Evolutionary conservation across 2,329 filamentous ascomycete genomes (phyloP).

Genomic region (Aurifilum marmelostoma): DNA sequence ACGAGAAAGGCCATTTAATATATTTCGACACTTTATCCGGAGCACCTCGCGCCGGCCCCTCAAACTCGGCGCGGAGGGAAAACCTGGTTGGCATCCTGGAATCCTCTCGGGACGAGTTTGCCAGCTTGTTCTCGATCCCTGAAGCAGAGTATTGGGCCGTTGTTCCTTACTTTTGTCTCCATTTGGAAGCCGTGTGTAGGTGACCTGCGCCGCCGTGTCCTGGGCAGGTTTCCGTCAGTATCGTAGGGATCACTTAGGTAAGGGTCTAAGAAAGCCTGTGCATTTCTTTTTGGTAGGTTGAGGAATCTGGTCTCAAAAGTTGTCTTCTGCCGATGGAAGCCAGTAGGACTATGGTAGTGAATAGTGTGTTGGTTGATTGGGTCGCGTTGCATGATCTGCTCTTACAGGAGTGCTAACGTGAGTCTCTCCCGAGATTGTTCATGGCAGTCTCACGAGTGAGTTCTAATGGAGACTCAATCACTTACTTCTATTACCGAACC

Average conservation of each 20-base stretch:
- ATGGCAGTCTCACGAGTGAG: neutral
- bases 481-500: neutral
- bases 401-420: neutral
- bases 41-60: conserved; percentile 5
- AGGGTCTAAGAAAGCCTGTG: neutral
- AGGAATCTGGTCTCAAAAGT: neutral
- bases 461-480: too few species aligned
- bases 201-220: neutral
- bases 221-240: neutral
- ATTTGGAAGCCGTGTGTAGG: neutral
- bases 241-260: neutral
- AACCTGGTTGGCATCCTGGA: neutral
- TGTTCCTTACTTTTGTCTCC: neutral
- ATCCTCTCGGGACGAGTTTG: too few species aligned
- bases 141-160: neutral
- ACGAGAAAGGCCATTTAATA: neutral
- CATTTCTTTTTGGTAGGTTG: neutral
- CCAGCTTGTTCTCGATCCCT: neutral
- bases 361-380: neutral
- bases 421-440: neutral
- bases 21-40: neutral
- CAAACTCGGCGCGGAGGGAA: neutral
- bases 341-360: neutral
- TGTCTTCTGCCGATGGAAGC: fast-evolving
- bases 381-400: neutral